Percentiles rank a stretch among this genome's conserved stretches.
Conservation (phyloP, 768 basidiomycete species). For the Cystobasidium ongulense region DNA sequence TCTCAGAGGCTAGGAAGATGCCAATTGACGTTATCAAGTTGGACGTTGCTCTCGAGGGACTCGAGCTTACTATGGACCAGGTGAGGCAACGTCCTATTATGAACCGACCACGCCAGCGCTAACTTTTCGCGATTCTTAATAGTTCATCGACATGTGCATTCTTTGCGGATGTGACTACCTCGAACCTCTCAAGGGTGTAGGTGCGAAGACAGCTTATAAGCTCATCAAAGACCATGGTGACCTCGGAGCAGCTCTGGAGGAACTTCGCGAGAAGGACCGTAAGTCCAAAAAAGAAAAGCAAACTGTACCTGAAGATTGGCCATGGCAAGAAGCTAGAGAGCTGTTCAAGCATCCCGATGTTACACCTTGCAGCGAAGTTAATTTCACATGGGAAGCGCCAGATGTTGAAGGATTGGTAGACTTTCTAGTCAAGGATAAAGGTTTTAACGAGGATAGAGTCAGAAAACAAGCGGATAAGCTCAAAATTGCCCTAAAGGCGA, state of each 20-base stretch:
- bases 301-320: slow-evolving; percentile 85
- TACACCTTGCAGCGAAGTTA: slow-evolving; percentile 69
- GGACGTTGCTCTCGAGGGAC: slow-evolving; percentile 69
- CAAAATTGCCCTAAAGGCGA: slow-evolving; percentile 70
- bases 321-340: slow-evolving; percentile 88
- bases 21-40: slow-evolving; percentile 90
- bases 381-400: slow-evolving; percentile 88
- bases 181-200: slow-evolving; percentile 94
- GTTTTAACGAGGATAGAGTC: slow-evolving; percentile 96
- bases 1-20: slow-evolving; percentile 93
- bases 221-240: slow-evolving; percentile 72
- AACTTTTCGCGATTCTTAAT: too few species aligned
- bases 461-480: slow-evolving; percentile 91
- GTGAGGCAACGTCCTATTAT: slow-evolving; percentile 50
- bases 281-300: slow-evolving; percentile 60
- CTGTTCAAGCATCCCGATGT: slow-evolving; percentile 87
- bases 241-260: slow-evolving; percentile 64
- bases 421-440: slow-evolving; percentile 87
- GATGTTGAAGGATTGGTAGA: slow-evolving; percentile 88
- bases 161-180: slow-evolving; percentile 96
- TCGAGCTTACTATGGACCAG: slow-evolving; percentile 85
- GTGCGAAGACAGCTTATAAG: slow-evolving; percentile 91
- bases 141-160: slow-evolving; percentile 96
- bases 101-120: too few species aligned
- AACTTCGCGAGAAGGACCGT: slow-evolving; percentile 53